These are phyloP conservation scores for Gillenia trifoliata DNA, from an alignment of 306 rosid genomes.

Conservation along the genomic window DNA sequence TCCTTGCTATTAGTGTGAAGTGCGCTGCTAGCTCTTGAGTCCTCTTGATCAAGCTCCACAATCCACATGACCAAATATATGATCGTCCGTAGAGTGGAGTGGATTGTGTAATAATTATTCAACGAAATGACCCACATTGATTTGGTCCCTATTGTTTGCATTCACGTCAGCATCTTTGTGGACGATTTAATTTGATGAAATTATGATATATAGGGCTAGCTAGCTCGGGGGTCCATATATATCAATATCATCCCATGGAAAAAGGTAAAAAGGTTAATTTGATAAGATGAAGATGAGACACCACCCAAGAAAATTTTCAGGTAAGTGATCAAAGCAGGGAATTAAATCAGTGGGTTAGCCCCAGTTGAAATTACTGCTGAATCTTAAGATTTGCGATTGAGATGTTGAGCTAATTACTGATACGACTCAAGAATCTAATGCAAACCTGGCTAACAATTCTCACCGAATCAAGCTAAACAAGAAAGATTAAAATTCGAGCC, in stretches of 20 bases:
- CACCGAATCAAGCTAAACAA: no score
- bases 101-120: background rate
- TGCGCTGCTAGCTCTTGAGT: background rate
- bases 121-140: slow-evolving; percentile 10
- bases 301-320: background rate
- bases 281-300: background rate
- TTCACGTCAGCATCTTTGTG: slow-evolving; percentile 21
- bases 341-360: background rate
- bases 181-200: background rate
- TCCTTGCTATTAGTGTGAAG: background rate
- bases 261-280: background rate
- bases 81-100: background rate
- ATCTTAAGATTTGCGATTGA: no score
- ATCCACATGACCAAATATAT: background rate
- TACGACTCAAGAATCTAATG: no score
- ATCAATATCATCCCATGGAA: background rate
- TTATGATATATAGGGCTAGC: background rate
- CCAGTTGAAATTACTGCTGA: background rate
- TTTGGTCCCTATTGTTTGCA: background rate
- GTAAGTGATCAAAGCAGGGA: background rate
- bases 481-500: no score
- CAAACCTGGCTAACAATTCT: no score
- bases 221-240: background rate
- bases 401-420: no score
- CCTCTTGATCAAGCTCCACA: background rate